Evolutionary conservation across 179 eudicot species (phyloP).

Genomic region (Actinidia chinensis): DNA sequence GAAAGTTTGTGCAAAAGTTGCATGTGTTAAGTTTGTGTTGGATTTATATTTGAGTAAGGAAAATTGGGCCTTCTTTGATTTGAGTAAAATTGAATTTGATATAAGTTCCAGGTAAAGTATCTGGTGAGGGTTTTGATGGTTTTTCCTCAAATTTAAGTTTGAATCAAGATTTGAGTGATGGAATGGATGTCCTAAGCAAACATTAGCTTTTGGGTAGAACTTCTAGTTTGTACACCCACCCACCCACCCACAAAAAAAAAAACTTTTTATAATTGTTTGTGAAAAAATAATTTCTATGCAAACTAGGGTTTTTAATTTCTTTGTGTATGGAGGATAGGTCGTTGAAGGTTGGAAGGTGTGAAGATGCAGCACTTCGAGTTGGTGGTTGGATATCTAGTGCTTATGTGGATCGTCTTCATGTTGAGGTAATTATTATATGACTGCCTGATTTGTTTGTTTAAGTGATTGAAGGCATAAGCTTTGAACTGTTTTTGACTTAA

Average conservation of each 20-base stretch:
- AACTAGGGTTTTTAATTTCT: slow-evolving; percentile 11
- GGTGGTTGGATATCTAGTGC: slow-evolving; percentile 84
- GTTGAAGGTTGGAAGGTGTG: slow-evolving; percentile 96
- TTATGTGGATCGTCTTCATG: slow-evolving; percentile 82
- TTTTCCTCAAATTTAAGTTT: too few relatives aligned
- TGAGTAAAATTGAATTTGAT: too few relatives aligned
- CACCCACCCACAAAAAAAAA: too few relatives aligned
- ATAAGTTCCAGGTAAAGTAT: too few relatives aligned
- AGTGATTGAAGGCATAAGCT: not conserved
- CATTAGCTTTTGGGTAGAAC: not conserved
- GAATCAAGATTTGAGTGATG: too few relatives aligned
- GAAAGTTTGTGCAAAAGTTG: too few relatives aligned
- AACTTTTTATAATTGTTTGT: not conserved
- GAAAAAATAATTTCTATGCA: not conserved
- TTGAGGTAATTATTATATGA: slow-evolving; percentile 50
- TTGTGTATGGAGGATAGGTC: slow-evolving; percentile 44
- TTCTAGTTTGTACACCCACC: not conserved
- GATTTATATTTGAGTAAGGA: too few relatives aligned
- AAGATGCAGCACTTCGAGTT: slow-evolving; percentile 67
- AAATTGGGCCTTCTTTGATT: too few relatives aligned
- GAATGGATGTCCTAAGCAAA: not conserved
- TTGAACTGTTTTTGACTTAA: not conserved
- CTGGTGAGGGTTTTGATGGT: too few relatives aligned
- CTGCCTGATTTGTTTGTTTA: not conserved
- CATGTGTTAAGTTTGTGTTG: too few relatives aligned